Evolutionary conservation across 192 early-diverging fungal species (phyloP), one percentile per base, ranked within the genome.

Genomic region (Linnemannia exigua): DNA sequence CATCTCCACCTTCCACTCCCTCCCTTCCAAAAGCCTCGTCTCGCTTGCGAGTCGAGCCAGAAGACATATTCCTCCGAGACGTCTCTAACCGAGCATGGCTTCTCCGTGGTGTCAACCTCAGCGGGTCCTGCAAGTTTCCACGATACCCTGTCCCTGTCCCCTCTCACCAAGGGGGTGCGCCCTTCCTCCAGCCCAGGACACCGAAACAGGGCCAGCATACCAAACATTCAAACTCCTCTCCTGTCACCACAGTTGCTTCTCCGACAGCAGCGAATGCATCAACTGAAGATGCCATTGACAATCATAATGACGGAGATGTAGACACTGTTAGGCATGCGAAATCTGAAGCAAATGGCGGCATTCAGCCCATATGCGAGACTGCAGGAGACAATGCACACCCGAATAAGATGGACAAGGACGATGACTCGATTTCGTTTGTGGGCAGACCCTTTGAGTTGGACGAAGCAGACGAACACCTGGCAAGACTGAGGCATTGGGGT

Each of bases 381-480:
- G 38, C 36, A 25, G 68, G 14, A 22, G n/a, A 5, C 16, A 44
- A 20, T 14, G 4, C 63, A 36, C 20, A 70, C 19, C 5, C 68
- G 20, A 50, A 25, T 31, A 36, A 50, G 71, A 11, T 7, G 12
- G 4, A 19, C 12, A 48, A 58, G 37, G 58, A 61, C 0, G 50
- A 77, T 5, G 72, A 74, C 3, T 28, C 87, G 20, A 93, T 96
- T 12, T 93, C 88, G 17, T 96, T 96, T 86, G 88, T 96, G 38
- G 95, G 95, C 8, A 72, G 95, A 25, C 96, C 96, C 11, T 94
- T 96, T 76, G 89, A 92, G 16, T 70, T 96, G 12, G 76, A 89
- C 1, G 92, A 95, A 61, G 94, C 94, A 1, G 93, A 95, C 75
- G 93, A 92, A 48, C 94, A 96, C 80, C 89, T 96, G 35, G 78